Conservation (phyloP, 805 yeast genomes). For the Metschnikowia bowlesiae region DNA sequence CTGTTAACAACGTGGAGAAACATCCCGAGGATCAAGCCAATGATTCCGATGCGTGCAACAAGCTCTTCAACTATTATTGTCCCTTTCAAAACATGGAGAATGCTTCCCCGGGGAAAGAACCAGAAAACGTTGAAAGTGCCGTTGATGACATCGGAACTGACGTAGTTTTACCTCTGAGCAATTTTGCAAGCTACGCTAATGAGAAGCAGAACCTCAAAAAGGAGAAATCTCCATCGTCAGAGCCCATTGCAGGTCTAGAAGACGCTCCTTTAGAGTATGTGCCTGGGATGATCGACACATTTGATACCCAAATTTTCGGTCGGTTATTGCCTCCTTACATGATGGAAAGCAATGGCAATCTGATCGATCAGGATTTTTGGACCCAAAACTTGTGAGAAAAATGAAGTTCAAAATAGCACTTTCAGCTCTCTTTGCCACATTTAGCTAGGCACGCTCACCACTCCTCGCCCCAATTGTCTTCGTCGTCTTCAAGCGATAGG, state of each 20-base stretch:
- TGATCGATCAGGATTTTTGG: constrained; percentile 1
- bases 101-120: background rate
- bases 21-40: background rate
- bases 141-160: background rate
- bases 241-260: constrained; percentile 2
- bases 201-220: background rate
- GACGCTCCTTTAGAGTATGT: constrained; percentile 41
- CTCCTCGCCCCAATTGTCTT: constrained; percentile 29
- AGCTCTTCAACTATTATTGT: background rate
- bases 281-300: constrained; percentile 80
- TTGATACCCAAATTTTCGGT: constrained; percentile 84
- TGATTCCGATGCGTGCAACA: background rate
- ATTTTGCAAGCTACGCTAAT: background rate
- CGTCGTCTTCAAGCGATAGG: constrained; percentile 23
- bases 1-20: background rate
- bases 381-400: background rate
- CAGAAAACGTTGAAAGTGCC: background rate
- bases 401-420: background rate
- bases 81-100: background rate
- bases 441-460: constrained; percentile 7
- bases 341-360: constrained; percentile 37
- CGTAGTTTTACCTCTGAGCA: background rate
- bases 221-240: background rate
- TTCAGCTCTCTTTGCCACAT: background rate
- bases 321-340: constrained; percentile 79